Percentiles rank a stretch among this genome's conserved stretches.
phyloP scores from a whole-genome alignment of 1,284 basidiomycete genomes.

The Apiotrichum veenhuisii region DNA sequence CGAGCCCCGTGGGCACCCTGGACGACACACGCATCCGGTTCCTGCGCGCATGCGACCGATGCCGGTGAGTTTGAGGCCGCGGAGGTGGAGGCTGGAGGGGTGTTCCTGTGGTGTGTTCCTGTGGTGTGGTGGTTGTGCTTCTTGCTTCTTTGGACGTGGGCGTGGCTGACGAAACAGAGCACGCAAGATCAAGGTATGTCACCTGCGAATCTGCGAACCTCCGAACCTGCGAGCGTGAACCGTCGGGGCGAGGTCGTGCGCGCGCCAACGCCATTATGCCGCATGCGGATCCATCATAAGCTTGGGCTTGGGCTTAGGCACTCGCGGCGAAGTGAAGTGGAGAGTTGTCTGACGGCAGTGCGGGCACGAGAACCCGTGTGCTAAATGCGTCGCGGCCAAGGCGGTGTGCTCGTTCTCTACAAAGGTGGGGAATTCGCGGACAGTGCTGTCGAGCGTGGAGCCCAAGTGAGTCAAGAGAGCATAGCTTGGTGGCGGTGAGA shows the following conservation, averaged over 20 bases:
- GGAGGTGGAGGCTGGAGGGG: no score
- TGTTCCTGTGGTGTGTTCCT: no score
- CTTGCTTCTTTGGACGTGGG: no score
- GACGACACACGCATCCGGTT: constrained; percentile 12
- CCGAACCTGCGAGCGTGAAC: no score
- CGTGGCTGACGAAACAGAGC: not conserved
- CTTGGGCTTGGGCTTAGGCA: no score
- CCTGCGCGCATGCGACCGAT: constrained; percentile 16
- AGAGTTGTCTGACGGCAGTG: no score
- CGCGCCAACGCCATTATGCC: no score
- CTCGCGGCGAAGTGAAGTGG: no score
- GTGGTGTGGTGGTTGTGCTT: no score
- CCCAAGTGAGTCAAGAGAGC: constrained; percentile 1
- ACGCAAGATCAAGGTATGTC: constrained; percentile 15
- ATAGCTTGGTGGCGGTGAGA: no score
- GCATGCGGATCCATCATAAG: no score
- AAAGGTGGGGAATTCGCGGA: constrained; percentile 1
- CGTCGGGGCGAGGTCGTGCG: no score
- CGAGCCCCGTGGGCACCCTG: not conserved
- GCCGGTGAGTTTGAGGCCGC: constrained; percentile 5
- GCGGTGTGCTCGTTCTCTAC: constrained; percentile 12
- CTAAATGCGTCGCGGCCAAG: constrained; percentile 12
- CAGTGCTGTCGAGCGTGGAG: constrained; percentile 8
- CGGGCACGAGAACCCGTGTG: constrained; percentile 15
- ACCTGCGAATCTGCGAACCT: not conserved